Evolutionary conservation across 176 grass and related monocot species (phyloP), one percentile per base, ranked within the genome.

Genomic region (Typha latifolia): DNA sequence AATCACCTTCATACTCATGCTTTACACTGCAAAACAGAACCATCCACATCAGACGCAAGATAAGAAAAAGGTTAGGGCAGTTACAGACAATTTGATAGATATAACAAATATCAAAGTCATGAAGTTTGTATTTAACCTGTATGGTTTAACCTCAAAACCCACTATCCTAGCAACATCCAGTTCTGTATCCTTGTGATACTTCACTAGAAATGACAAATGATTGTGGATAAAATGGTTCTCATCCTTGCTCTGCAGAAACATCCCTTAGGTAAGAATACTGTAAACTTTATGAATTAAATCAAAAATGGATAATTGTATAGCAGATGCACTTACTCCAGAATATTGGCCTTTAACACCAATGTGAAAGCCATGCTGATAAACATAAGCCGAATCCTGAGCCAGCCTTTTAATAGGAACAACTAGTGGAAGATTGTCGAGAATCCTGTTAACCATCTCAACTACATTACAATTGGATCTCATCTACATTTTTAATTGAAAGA

Each of bases 361-460:
- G 69, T 91, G 92, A 63, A 89, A 86, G 10, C 88, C 88, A 24
- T 78, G 88, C 47, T 96, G 85, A 72, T 96, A 96, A 7, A 86
- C 32, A 3, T 68, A 62, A 43, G 74, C 69, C n/a, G 37, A 72
- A 47, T 91, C 82, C 6, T 82, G 78, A 85, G 88, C 85, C 73
- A 71, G 8, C 47, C 85, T 89, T 77, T 67, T 88, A 18, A 86
- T 56, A 31, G 88, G 85, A 43, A 89, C 82, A 1, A 96, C 85
- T 61, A 91, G 57, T 56, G 93, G 88, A 79, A 96, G 85, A 74
- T 91, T 96, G 59, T 96, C 92, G 63, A 91, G 87, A 56, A 96
- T 91, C 92, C 92, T 89, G 72, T 24, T 12, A 62, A 49, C 21
- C 6, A 82, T 51, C 12, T 73, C 20, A 72, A 48, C 6, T 49